Conservation (phyloP, 768 basidiomycete genomes). For the Phylloporus sp. region DNA sequence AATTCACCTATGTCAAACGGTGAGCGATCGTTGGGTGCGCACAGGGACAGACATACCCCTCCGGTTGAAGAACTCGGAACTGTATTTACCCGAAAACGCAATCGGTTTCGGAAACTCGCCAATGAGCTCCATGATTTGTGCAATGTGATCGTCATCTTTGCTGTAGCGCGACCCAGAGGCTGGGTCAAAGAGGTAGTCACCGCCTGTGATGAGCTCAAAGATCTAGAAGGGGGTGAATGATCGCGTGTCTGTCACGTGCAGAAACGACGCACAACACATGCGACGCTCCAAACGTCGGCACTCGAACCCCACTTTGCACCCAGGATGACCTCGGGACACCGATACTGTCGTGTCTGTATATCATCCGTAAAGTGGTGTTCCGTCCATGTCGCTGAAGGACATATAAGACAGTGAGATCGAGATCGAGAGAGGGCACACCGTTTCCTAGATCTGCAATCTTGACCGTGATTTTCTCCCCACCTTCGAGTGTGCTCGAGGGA, state of each 20-base stretch:
- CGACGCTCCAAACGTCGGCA: slow-evolving; percentile 95
- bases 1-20: slow-evolving; percentile 60
- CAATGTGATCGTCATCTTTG: slow-evolving; percentile 97
- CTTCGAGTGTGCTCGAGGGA: slow-evolving; percentile 33
- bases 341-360: slow-evolving; percentile 95
- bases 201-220: slow-evolving; percentile 94
- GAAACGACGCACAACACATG: slow-evolving; percentile 71
- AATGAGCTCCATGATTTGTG: slow-evolving; percentile 94
- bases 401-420: slow-evolving; percentile 3
- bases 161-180: slow-evolving; percentile 91
- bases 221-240: slow-evolving; percentile 56
- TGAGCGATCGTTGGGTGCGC: not conserved
- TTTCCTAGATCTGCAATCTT: slow-evolving; percentile 99
- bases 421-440: slow-evolving; percentile 43
- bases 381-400: slow-evolving; percentile 64
- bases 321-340: slow-evolving; percentile 95
- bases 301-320: slow-evolving; percentile 95
- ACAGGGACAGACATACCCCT: slow-evolving; percentile 55
- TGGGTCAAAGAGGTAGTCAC: slow-evolving; percentile 97
- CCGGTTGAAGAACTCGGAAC: slow-evolving; percentile 93
- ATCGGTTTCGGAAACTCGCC: slow-evolving; percentile 84
- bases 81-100: slow-evolving; percentile 90
- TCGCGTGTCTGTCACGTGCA: not conserved
- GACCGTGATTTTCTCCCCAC: slow-evolving; percentile 79
- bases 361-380: slow-evolving; percentile 99